These are phyloP conservation scores for Chlorophyllum brunneum DNA, from an alignment of 768 basidiomycete species.

Conservation along the genomic window DNA sequence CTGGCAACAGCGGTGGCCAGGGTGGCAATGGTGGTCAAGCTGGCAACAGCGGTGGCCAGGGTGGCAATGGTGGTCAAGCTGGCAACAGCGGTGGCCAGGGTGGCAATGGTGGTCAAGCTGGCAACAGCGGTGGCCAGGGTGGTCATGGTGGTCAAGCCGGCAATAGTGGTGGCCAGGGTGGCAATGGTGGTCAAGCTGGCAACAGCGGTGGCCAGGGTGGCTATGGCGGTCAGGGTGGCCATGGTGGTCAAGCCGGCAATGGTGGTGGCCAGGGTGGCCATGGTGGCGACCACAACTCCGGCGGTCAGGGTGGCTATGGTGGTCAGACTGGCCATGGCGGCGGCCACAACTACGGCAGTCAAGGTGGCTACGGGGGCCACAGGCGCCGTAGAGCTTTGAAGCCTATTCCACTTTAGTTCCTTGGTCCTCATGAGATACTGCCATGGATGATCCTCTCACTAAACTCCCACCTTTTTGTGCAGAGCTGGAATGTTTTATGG, in stretches of 20 bases:
- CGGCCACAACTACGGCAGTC: background rate
- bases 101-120: background rate
- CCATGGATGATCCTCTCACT: background rate
- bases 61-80: no score
- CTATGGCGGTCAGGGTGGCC: background rate
- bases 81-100: no score
- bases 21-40: no score
- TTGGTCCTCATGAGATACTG: background rate
- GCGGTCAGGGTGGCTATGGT: background rate
- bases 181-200: slow-evolving; percentile 3
- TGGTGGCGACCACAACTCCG: background rate
- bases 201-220: slow-evolving; percentile 15
- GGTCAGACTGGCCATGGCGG: background rate
- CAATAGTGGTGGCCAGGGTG: background rate
- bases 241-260: background rate
- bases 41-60: no score
- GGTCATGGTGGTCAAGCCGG: slow-evolving; percentile 12
- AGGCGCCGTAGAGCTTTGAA: background rate
- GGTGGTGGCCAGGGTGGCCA: background rate
- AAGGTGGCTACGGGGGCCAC: background rate
- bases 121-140: no score
- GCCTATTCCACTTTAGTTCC: background rate
- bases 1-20: no score
- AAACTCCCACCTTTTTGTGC: background rate
- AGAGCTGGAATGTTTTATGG: slow-evolving; percentile 7